Conservation (phyloP, 1,139 yeast species). For the Pichia sp. region DNA sequence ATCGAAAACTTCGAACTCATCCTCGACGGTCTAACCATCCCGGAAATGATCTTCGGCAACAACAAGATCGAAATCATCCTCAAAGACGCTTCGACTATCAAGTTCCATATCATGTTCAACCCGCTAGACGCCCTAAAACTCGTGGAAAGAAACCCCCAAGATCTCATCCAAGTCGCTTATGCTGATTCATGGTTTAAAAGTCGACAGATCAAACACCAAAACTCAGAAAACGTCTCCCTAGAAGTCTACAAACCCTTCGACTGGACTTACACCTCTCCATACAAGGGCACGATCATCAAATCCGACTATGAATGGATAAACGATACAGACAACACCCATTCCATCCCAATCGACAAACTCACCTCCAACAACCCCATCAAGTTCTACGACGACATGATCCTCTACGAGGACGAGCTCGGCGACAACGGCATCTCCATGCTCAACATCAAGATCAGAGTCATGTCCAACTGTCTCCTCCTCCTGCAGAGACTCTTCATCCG, state of each 20-base stretch:
- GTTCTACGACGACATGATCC: conserved; percentile 82
- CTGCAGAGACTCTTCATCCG: conserved; percentile 79
- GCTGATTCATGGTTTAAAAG: conserved; percentile 86
- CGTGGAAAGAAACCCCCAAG: conserved; percentile 47
- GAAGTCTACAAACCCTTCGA: conserved; percentile 79
- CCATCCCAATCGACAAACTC: conserved; percentile 69
- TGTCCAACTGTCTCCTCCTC: conserved; percentile 76
- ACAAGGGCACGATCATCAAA: conserved; percentile 55
- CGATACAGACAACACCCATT: conserved; percentile 28
- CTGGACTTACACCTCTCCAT: conserved; percentile 91
- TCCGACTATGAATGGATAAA: conserved; percentile 17
- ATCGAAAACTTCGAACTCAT: conserved; percentile 65
- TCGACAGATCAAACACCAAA: conserved; percentile 41
- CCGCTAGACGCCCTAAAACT: conserved; percentile 78
- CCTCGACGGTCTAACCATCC: conserved; percentile 67
- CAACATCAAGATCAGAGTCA: conserved; percentile 80
- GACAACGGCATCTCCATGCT: conserved; percentile 90
- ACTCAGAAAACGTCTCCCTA: conserved; percentile 37
- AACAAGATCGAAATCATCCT: conserved; percentile 54
- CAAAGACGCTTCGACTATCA: conserved; percentile 19
- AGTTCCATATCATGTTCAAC: conserved; percentile 54
- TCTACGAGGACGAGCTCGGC: conserved; percentile 94
- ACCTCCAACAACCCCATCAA: conserved; percentile 76
- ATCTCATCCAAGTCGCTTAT: conserved; percentile 70
- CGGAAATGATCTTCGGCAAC: conserved; percentile 98